A percentile compares a stretch with the other conserved stretches of the same genome.
Conservation (phyloP, 768 basidiomycete genomes). For the Favolaschia claudopus region DNA sequence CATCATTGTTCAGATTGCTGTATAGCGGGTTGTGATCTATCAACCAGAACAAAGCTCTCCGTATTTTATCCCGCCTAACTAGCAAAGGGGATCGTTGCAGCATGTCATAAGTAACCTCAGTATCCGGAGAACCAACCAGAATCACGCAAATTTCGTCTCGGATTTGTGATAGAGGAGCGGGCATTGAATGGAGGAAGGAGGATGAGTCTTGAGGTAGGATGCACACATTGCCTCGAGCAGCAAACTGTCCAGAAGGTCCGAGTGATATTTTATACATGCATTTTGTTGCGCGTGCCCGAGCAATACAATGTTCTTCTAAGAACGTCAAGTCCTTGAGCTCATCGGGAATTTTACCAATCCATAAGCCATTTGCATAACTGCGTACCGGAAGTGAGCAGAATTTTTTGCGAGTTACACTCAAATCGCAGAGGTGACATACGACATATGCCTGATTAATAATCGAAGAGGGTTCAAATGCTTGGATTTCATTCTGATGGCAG, state of each 20-base stretch:
- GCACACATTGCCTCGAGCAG: conserved; percentile 24
- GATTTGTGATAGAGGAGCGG: conserved; percentile 13
- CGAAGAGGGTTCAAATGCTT: neutral
- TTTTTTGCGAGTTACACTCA: neutral
- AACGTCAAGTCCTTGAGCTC: conserved; percentile 19
- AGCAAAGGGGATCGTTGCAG: conserved; percentile 10
- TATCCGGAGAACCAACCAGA: conserved; percentile 20
- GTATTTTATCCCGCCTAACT: neutral
- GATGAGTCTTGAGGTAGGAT: conserved; percentile 18
- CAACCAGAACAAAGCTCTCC: too few relatives aligned
- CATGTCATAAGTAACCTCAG: conserved; percentile 8
- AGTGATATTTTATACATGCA: conserved; percentile 20
- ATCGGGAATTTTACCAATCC: conserved; percentile 16
- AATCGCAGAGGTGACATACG: neutral
- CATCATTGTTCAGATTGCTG: neutral
- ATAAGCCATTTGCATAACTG: conserved; percentile 26
- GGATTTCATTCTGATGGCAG: neutral
- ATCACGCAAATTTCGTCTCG: conserved; percentile 24
- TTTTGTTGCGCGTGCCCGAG: conserved; percentile 11
- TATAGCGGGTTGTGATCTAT: too few relatives aligned
- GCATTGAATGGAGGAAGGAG: conserved; percentile 1
- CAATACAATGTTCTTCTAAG: conserved; percentile 25
- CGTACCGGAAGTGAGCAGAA: conserved; percentile 8
- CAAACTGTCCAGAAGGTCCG: conserved; percentile 21
- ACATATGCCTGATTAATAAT: neutral